Base-by-base conservation (phyloP, 2,329 filamentous ascomycete genomes). In the Dothistroma septosporum region DNA sequence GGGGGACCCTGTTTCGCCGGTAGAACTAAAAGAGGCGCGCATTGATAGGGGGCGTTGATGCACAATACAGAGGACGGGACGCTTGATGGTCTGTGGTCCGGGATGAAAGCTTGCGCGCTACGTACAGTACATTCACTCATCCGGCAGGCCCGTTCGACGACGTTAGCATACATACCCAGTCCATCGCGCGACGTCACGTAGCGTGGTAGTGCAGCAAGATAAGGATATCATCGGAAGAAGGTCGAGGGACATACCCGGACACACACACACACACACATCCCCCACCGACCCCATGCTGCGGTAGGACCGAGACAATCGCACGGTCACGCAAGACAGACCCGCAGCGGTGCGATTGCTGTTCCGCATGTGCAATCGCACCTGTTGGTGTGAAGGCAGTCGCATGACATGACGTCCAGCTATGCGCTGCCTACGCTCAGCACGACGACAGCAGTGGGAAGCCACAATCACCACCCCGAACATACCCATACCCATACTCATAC, bases 381-480 rank as follows among this genome's bases (percentile, higher is more conserved):
- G 33, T 28, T 28, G 44, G 22, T 48, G 28, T 28, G 21, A 24
- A 44, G 21, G 50, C 12, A 11, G 31, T 12, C 24, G 32, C n/a
- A 28, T 21, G 12, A 55, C 4, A 80, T 80, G 77, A 76, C 77
- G 62, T 78, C 77, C 60, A 76, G 75, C 60, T 79, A 79, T 73
- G 77, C 77, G 49, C 72, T 79, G 64, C 77, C 78, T 53, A 61
- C 72, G 9, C 60, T 62, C 46, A 4, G n/a, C 41, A 19, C 41
- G 16, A 16, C 11, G 14, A 44, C 55, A 63, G 62, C 53, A 58
- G 60, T 28, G 55, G 58, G 67, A 56, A 67, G 70, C 58, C 69
- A 70, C 54, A 37, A 32, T 35, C 14, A 22, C 46, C 31, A 50
- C n/a, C n/a, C n/a, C n/a, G n/a, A n/a, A n/a, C n/a, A n/a, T n/a